Evolutionary conservation across 148 eudicot genomes (phyloP), one percentile per base, ranked within the genome.

Genomic region (Agrostemma githago): DNA sequence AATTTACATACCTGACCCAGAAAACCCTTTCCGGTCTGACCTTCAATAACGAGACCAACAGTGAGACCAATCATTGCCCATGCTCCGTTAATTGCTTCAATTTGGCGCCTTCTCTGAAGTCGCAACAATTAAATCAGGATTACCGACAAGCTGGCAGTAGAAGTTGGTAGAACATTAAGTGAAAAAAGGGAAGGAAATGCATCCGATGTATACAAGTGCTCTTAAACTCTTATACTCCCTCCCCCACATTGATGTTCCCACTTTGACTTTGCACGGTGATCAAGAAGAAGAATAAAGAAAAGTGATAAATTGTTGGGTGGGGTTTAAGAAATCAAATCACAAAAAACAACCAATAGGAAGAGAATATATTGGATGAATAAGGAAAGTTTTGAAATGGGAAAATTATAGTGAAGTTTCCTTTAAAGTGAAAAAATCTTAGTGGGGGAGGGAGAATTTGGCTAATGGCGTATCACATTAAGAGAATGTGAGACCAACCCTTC

Each of bases 21-120:
- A 78, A 95, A 83, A 75, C 83, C 58, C 68, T 90, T 87, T 84
- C 99, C 99, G 12, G 92, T 92, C 5, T 83, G 87, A 77, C 88
- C 90, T 84, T 95, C 97, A 10, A 95, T 87, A 74, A 95, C 83
- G 68, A 95, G 84, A 69, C 90, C 97, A 66, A 85, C 86, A 1
- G 97, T 95, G 40, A 95, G 93, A 74, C 99, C 99, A 34, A 95
- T 84, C 97, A 95, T 92, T 44, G 99, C 99, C 97, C 96, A 92
- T 15, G 89, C 99, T 72, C 99, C 99, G 82, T 95, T 95, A 6
- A 95, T 88, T 4, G 99, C 99, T 88, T 95, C 97, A 66, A 90
- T 86, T 72, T 72, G 83, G 39, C 94, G 90, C 66, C 78, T 79
- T 75, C 86, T 87, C 99, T 95, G 79, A 51, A 78, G 40, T 20